These are phyloP conservation scores for Rhizophagus prolifer DNA, from an alignment of 192 early-diverging fungal species.

Conservation along the genomic window DNA sequence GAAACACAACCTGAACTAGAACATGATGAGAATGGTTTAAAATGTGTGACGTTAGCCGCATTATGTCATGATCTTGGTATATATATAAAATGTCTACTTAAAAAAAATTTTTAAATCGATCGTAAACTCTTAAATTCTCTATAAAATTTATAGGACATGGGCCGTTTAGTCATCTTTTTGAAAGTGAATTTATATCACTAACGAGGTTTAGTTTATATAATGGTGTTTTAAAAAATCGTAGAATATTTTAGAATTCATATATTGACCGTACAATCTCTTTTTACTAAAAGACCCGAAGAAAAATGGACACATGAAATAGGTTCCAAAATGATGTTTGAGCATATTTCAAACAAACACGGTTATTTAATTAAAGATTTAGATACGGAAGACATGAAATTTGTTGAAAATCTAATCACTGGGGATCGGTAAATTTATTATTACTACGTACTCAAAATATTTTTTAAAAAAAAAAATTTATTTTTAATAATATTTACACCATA, in stretches of 20 bases:
- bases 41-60: slow-evolving; percentile 87
- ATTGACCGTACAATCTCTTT: background rate
- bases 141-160: slow-evolving; percentile 71
- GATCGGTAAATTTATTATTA: slow-evolving; percentile 25
- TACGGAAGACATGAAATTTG: slow-evolving; percentile 55
- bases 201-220: slow-evolving; percentile 30
- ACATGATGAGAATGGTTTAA: slow-evolving; percentile 65
- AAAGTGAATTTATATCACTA: slow-evolving; percentile 81
- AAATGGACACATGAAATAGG: slow-evolving; percentile 77
- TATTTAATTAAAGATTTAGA: slow-evolving; percentile 61
- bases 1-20: slow-evolving; percentile 82
- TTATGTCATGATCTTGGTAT: slow-evolving; percentile 91
- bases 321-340: slow-evolving; percentile 84
- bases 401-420: slow-evolving; percentile 74
- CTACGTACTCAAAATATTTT: background rate
- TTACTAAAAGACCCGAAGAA: slow-evolving; percentile 39
- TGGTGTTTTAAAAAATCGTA: background rate
- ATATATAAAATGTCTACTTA: slow-evolving; percentile 20
- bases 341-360: slow-evolving; percentile 57
- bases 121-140: too few relatives aligned
- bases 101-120: too few relatives aligned
- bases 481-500: background rate
- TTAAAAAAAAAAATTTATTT: background rate
- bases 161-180: slow-evolving; percentile 95
- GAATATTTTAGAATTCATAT: background rate